These are phyloP conservation scores for Taphrina flavorubra DNA, from an alignment of 1,139 yeast genomes.

Conservation along the genomic window DNA sequence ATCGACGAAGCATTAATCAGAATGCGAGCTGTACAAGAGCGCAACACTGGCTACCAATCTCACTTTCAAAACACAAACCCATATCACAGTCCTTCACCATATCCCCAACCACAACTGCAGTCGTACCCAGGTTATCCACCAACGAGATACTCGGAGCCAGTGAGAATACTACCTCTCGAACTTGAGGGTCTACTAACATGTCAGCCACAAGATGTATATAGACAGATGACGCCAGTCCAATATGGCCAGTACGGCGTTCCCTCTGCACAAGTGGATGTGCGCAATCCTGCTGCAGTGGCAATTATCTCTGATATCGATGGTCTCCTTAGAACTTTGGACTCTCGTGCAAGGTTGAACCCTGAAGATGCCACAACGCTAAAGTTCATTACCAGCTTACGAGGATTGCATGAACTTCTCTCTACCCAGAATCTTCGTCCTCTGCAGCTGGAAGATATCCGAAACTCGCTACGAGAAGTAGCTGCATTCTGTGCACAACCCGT, in stretches of 20 bases:
- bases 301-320: constrained; percentile 12
- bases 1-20: constrained; percentile 74
- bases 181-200: background rate
- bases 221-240: constrained; percentile 3
- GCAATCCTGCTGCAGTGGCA: background rate
- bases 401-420: constrained; percentile 11
- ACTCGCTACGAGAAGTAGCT: constrained; percentile 16
- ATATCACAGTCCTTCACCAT: constrained; percentile 11
- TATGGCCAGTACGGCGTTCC: background rate
- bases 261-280: background rate
- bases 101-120: constrained; percentile 5
- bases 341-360: constrained; percentile 16
- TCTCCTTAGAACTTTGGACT: constrained; percentile 12
- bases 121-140: constrained; percentile 2
- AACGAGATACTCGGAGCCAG: background rate
- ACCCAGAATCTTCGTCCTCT: constrained; percentile 14
- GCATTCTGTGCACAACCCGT: constrained; percentile 26
- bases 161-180: background rate
- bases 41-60: constrained; percentile 2
- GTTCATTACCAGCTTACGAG: constrained; percentile 21
- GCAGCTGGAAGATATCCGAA: constrained; percentile 18
- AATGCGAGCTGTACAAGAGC: constrained; percentile 54
- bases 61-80: constrained; percentile 2
- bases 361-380: constrained; percentile 6
- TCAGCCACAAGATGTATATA: background rate